A percentile compares a stretch with the other conserved stretches of the same genome.
Evolutionary conservation across 2,329 filamentous ascomycete genomes (phyloP).

Genomic region (Stachybotrys chartarum): DNA sequence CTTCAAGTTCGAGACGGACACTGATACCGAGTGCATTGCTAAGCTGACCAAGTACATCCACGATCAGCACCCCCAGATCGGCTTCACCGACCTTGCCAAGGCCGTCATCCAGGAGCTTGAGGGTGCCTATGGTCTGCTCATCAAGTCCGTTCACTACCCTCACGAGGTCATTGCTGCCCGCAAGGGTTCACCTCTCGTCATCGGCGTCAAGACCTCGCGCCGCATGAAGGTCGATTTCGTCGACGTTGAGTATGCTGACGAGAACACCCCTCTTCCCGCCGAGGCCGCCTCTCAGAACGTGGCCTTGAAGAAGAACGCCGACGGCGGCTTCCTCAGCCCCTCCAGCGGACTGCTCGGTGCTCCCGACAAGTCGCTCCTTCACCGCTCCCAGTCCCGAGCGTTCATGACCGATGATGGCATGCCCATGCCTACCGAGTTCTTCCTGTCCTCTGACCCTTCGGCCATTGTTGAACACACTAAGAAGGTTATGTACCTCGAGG

Average conservation of each 20-base stretch:
- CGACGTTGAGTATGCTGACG: constrained; percentile 93
- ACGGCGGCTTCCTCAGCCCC: constrained; percentile 59
- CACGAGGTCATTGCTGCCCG: constrained; percentile 96
- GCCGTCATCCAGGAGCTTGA: constrained; percentile 97
- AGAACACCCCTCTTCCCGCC: constrained; percentile 74
- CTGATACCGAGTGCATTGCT: constrained; percentile 97
- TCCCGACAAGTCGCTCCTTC: constrained; percentile 94
- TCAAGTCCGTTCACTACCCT: constrained; percentile 98
- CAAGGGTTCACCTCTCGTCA: constrained; percentile 95
- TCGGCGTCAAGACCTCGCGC: constrained; percentile 92
- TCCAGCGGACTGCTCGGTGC: constrained; percentile 64
- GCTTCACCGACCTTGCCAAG: constrained; percentile 95
- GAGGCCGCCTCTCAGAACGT: constrained; percentile 95
- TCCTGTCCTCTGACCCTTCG: constrained; percentile 96
- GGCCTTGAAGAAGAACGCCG: constrained; percentile 82
- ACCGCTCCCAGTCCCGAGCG: constrained; percentile 95
- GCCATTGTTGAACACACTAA: constrained; percentile 99
- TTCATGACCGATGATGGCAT: constrained; percentile 98
- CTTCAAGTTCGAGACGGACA: constrained; percentile 98
- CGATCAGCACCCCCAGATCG: constrained; percentile 87
- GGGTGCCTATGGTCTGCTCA: constrained; percentile 91
- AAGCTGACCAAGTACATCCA: constrained; percentile 98
- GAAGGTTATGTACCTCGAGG: constrained; percentile 99
- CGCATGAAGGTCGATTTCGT: constrained; percentile 99
- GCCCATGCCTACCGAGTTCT: constrained; percentile 98